Base-by-base conservation (phyloP, 768 basidiomycete genomes). In the Rhodotorula sphaerocarpa region DNA sequence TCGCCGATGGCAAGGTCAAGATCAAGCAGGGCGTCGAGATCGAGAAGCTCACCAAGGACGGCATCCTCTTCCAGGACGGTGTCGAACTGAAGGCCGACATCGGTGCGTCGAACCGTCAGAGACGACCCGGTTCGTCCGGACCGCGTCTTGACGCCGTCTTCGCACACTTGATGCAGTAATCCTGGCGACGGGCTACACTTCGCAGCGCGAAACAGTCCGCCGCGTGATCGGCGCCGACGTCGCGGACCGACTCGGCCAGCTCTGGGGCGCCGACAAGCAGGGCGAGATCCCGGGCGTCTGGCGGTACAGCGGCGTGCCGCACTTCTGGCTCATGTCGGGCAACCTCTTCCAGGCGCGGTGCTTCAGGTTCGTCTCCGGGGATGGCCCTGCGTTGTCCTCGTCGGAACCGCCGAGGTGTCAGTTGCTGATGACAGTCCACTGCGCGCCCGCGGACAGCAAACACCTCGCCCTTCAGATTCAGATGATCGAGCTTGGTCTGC, bases 1-100 rank as follows among this genome's bases (percentile, higher is more conserved):
- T 86, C 70, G 79, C 80, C 48, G 82, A 85, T 69, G 83, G 84
- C 9, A 81, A 83, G 71, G 83, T 86, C 77, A 85, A 84, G 73
- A 74, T 86, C 59, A 86, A 86, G 76, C 83, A 80, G 74, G 82
- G 83, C 58, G 75, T 75, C 51, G 75, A 77, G 50, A 80, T 86
- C 57, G 72, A 78, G 57, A 71, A 71, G 27, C 81, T 82, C 71
- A 79, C 76, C 3, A 66, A 75, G 47, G 70, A 58, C n/a, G 79
- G 80, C 9, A 61, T 83, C 30, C 72, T 74, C 46, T 83, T 83
- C 59, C 48, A 69, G 43, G 74, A 74, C 57, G 73, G 74, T 4
- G 55, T 59, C 21, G 75, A 77, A 50, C 71, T 82, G 9, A 55
- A 75, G 23, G 81, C 80, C 14, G 83, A 84, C 66, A 79, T 84